These are phyloP conservation scores for Rosa rugosa DNA, from an alignment of 306 rosid species.

Conservation along the genomic window DNA sequence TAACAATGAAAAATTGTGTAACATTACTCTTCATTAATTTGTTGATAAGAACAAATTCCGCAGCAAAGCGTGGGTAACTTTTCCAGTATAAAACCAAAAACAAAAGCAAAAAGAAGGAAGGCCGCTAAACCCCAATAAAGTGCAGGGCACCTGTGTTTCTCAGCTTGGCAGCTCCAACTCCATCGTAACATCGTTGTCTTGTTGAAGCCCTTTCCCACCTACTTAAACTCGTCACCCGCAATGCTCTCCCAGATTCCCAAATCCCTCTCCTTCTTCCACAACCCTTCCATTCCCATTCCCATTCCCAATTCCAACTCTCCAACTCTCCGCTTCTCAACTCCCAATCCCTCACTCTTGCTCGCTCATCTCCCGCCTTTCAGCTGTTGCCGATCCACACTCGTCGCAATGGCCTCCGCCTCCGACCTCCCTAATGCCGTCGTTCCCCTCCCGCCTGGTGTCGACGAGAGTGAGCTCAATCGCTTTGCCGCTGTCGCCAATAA, in stretches of 20 bases:
- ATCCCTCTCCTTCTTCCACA: slow-evolving; percentile 21
- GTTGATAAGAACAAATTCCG: too few relatives aligned
- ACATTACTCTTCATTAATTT: too few relatives aligned
- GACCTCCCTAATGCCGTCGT: slow-evolving; percentile 22
- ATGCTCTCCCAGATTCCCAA: slow-evolving; percentile 40
- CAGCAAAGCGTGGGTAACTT: too few relatives aligned
- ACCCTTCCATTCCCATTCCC: slow-evolving; percentile 12
- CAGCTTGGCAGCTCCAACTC: too few relatives aligned
- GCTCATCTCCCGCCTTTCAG: slow-evolving; percentile 10
- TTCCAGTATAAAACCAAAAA: too few relatives aligned
- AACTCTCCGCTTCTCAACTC: slow-evolving; percentile 7
- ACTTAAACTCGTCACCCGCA: not conserved
- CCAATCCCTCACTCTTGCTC: not conserved
- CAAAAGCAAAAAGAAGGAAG: too few relatives aligned
- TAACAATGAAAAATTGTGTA: too few relatives aligned
- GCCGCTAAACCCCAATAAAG: too few relatives aligned
- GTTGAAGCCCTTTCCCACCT: not conserved
- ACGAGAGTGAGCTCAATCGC: slow-evolving; percentile 37
- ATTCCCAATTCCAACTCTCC: not conserved
- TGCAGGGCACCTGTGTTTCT: too few relatives aligned
- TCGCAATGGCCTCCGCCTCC: slow-evolving; percentile 39
- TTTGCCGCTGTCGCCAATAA: slow-evolving; percentile 57
- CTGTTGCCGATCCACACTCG: not conserved
- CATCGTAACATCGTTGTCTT: not conserved
- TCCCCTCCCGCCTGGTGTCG: slow-evolving; percentile 3